Percentiles rank a stretch among this genome's conserved stretches.
Evolutionary conservation across 768 basidiomycete genomes (phyloP).

Genomic region (Naematelia aurantialba): DNA sequence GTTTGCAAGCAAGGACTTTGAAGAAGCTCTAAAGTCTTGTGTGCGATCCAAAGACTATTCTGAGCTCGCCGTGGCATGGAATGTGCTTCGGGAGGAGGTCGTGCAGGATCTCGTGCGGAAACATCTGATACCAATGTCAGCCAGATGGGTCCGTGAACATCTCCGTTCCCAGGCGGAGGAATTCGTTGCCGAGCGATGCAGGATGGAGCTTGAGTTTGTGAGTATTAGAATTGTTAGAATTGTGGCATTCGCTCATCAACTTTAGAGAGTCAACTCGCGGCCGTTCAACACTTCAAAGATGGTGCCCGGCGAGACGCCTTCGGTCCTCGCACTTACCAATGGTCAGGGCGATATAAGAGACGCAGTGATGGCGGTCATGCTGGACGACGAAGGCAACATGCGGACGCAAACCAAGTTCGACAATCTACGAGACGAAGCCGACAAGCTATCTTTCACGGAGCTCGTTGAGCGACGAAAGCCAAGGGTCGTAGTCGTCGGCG

Average conservation of each 20-base stretch:
- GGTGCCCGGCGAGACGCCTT: conserved; percentile 68
- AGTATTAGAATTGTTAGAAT: conserved; percentile 33
- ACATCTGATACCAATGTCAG: conserved; percentile 74
- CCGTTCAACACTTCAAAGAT: conserved; percentile 65
- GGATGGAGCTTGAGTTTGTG: conserved; percentile 67
- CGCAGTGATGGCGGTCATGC: conserved; percentile 73
- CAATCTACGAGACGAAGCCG: conserved; percentile 70
- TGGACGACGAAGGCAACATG: conserved; percentile 83
- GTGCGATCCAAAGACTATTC: conserved; percentile 81
- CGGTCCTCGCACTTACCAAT: conserved; percentile 85
- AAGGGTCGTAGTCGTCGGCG: conserved; percentile 82
- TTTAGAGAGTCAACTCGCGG: conserved; percentile 75
- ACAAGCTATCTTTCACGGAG: conserved; percentile 70
- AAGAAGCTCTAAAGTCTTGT: conserved; percentile 71
- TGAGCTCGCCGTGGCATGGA: conserved; percentile 85
- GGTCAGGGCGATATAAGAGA: conserved; percentile 94
- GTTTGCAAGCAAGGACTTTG: conserved; percentile 62
- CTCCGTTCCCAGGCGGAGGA: conserved; percentile 88
- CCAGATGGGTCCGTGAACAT: conserved; percentile 86
- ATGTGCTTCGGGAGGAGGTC: conserved; percentile 72
- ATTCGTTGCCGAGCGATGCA: conserved; percentile 65
- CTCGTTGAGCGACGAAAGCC: conserved; percentile 78
- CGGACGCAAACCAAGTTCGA: conserved; percentile 88
- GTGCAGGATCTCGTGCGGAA: conserved; percentile 74
- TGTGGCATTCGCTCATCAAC: not conserved